A percentile compares a stretch with the other conserved stretches of the same genome.
Evolutionary conservation across 2,329 filamentous ascomycete species (phyloP).

Genomic region (Pezicula carpinea): DNA sequence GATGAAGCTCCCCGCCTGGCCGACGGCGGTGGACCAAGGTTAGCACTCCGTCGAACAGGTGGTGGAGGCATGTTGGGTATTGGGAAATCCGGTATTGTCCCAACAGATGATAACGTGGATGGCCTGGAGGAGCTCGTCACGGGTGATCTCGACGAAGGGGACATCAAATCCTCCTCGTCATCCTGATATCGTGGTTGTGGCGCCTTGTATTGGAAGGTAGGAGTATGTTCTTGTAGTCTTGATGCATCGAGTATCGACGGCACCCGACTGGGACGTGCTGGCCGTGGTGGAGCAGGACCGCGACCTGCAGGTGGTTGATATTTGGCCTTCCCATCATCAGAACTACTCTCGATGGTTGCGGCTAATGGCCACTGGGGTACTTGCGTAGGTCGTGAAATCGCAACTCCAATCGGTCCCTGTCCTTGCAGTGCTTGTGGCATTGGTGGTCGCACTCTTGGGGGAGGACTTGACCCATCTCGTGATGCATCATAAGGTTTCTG

Average conservation of each 20-base stretch:
- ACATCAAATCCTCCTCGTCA: conserved; percentile 19
- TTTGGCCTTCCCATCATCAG: conserved; percentile 24
- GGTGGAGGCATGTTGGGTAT: conserved; percentile 17
- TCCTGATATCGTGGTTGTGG: conserved; percentile 34
- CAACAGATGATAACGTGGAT: conserved; percentile 49
- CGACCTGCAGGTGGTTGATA: conserved; percentile 48
- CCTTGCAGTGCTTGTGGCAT: conserved; percentile 17
- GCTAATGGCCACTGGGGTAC: conserved; percentile 52
- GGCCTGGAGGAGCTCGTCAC: conserved; percentile 46
- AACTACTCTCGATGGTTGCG: conserved; percentile 14
- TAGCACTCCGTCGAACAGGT: conserved; percentile 42
- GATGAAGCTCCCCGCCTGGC: conserved; percentile 57
- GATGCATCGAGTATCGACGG: conserved; percentile 55
- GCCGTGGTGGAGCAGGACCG: conserved; percentile 50
- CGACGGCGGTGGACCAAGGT: conserved; percentile 55
- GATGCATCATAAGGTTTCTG: conserved; percentile 15
- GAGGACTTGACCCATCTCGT: conserved; percentile 9
- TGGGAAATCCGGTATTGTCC: conserved; percentile 50
- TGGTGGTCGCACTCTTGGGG: conserved; percentile 18
- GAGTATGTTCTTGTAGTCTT: conserved; percentile 50
- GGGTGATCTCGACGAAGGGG: conserved; percentile 36
- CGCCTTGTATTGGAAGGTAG: conserved; percentile 45
- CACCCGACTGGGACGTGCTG: conserved; percentile 54
- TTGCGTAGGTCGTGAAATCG: conserved; percentile 45
- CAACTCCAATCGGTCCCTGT: conserved; percentile 24